Percentiles rank a stretch among this genome's conserved stretches.
phyloP scores from a whole-genome alignment of 257 asterid species.

The Gentiana macrophylla region DNA sequence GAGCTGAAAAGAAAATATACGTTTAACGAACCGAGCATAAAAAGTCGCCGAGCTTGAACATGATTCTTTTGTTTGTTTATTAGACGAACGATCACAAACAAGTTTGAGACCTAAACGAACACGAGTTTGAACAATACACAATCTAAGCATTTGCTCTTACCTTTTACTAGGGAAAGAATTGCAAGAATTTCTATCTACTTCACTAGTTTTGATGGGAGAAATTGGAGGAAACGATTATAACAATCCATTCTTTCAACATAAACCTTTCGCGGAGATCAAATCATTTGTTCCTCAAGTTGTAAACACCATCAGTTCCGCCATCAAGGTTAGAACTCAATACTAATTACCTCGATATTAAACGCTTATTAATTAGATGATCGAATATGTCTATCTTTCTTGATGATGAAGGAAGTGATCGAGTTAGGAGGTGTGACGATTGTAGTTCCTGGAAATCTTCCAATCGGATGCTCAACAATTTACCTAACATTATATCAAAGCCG shows the following conservation, averaged over 20 bases:
- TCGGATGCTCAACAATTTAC: slow-evolving; percentile 33
- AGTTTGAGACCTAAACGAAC: too few relatives aligned
- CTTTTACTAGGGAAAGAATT: too few relatives aligned
- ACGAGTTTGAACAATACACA: too few relatives aligned
- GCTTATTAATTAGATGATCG: not conserved
- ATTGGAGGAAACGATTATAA: slow-evolving; percentile 62
- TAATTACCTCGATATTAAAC: not conserved
- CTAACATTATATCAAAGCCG: slow-evolving; percentile 16
- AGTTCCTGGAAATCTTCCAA: slow-evolving; percentile 43
- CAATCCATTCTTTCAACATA: slow-evolving; percentile 11
- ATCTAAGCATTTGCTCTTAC: too few relatives aligned
- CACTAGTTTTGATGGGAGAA: slow-evolving; percentile 41
- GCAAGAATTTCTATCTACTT: slow-evolving; percentile 15
- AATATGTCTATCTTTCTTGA: not conserved
- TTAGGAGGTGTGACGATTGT: slow-evolving; percentile 35
- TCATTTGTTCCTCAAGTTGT: slow-evolving; percentile 6
- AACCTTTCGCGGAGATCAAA: slow-evolving; percentile 8
- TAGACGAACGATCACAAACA: too few relatives aligned
- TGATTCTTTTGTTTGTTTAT: too few relatives aligned
- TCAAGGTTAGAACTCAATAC: not conserved
- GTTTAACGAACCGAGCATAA: too few relatives aligned
- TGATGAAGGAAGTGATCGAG: slow-evolving; percentile 32
- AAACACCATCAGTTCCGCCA: slow-evolving; percentile 3
- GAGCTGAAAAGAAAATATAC: too few relatives aligned
- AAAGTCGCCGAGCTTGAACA: too few relatives aligned